Conservation (phyloP, 768 basidiomycete genomes). For the Kondoa subrosea region DNA sequence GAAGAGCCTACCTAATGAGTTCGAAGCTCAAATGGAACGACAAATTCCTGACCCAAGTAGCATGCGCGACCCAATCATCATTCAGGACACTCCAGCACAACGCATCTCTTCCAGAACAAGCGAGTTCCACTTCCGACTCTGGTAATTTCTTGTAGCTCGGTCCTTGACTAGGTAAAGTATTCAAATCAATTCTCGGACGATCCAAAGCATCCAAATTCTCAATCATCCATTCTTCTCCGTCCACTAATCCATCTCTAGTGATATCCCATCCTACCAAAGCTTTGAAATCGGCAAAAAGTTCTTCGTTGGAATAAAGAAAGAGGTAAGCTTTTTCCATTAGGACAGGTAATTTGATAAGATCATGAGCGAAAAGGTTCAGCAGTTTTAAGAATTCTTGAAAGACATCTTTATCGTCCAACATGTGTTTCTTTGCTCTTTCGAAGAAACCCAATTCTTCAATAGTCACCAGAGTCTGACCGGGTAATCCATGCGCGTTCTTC, state of each 20-base stretch:
- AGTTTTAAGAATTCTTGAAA: slow-evolving; percentile 81
- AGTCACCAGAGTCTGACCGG: slow-evolving; percentile 23
- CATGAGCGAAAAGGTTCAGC: slow-evolving; percentile 72
- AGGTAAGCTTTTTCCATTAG: slow-evolving; percentile 62
- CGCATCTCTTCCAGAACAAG: slow-evolving; percentile 85
- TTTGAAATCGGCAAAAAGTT: slow-evolving; percentile 57
- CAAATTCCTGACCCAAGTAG: slow-evolving; percentile 65
- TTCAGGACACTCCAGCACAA: slow-evolving; percentile 91
- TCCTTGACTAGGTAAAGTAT: slow-evolving; percentile 42
- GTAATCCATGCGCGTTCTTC: not conserved
- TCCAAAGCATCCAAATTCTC: slow-evolving; percentile 50
- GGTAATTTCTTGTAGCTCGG: slow-evolving; percentile 87
- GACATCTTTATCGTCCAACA: slow-evolving; percentile 36
- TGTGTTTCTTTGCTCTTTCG: slow-evolving; percentile 53
- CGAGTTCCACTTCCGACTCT: slow-evolving; percentile 65
- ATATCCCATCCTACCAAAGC: slow-evolving; percentile 61
- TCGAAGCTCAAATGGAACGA: not conserved
- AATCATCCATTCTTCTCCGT: slow-evolving; percentile 37
- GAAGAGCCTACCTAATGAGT: slow-evolving; percentile 13
- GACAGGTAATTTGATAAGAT: slow-evolving; percentile 69
- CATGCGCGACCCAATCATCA: slow-evolving; percentile 93
- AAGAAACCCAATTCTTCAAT: slow-evolving; percentile 76
- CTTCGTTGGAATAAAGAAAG: slow-evolving; percentile 56
- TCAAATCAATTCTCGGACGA: slow-evolving; percentile 46
- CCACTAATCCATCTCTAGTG: slow-evolving; percentile 24